These are phyloP conservation scores for Corchorus capsularis DNA, from an alignment of 345 rosid genomes.

Conservation along the genomic window DNA sequence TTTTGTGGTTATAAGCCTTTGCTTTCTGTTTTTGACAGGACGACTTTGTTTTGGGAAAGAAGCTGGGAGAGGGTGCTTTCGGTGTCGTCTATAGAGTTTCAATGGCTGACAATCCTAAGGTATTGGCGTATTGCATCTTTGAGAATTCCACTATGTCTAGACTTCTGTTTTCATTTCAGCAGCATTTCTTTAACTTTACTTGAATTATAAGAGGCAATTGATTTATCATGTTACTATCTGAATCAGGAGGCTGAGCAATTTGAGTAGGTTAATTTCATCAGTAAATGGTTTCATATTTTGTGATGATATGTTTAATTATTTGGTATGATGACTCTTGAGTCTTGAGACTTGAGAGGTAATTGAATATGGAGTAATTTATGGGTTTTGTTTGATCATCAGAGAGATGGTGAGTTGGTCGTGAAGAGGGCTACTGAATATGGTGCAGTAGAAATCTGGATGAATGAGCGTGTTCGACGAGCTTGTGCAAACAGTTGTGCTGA, in stretches of 20 bases:
- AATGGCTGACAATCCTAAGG: conserved; percentile 56
- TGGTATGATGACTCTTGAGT: neutral
- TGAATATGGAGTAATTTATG: neutral
- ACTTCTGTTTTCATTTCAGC: neutral
- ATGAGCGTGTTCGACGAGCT: conserved; percentile 95
- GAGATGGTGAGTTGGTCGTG: conserved; percentile 80
- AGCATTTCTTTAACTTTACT: neutral
- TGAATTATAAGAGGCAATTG: neutral
- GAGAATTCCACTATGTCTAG: neutral
- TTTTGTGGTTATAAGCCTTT: conserved; percentile 22
- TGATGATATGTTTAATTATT: neutral
- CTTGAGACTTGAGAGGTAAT: neutral
- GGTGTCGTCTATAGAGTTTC: conserved; percentile 87
- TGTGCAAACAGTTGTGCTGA: conserved; percentile 94
- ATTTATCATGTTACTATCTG: conserved; percentile 4
- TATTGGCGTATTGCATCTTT: conserved; percentile 53
- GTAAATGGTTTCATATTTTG: neutral
- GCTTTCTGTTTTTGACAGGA: conserved; percentile 53
- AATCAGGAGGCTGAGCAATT: conserved; percentile 12
- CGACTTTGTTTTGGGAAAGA: conserved; percentile 93
- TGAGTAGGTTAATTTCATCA: neutral
- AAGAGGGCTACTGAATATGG: conserved; percentile 98
- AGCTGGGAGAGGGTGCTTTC: conserved; percentile 95
- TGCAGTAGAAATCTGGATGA: conserved; percentile 99
- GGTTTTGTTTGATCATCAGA: conserved; percentile 36